Conservation (phyloP, 2,329 filamentous ascomycete species). For the Pseudopyrenochaeta lycopersici region DNA sequence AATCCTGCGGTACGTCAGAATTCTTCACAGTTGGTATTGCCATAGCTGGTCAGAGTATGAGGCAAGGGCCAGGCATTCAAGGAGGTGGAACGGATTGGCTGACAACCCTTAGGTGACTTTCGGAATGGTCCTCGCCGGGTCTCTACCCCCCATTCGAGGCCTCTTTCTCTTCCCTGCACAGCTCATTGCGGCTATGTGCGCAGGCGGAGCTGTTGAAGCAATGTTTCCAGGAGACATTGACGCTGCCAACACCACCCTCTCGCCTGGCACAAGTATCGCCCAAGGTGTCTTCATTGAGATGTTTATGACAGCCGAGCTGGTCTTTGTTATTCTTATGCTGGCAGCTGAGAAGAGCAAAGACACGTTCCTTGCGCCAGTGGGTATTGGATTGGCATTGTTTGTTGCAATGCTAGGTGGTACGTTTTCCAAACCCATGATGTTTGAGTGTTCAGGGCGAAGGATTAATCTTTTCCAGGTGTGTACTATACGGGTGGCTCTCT, state of each 20-base stretch:
- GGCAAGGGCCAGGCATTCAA: no score
- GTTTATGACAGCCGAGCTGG: slow-evolving; percentile 34
- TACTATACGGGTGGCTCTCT: slow-evolving; percentile 55
- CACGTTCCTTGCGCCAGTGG: slow-evolving; percentile 32
- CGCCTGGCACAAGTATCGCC: slow-evolving; percentile 22
- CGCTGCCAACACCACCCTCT: slow-evolving; percentile 24
- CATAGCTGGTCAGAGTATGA: neutral
- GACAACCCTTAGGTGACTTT: slow-evolving; percentile 25
- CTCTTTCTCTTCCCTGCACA: slow-evolving; percentile 31
- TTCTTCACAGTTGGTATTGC: no score
- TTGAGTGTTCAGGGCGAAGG: neutral
- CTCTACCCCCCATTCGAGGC: slow-evolving; percentile 23
- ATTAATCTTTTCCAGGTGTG: slow-evolving; percentile 26
- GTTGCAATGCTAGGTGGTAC: slow-evolving; percentile 38
- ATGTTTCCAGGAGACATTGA: slow-evolving; percentile 38
- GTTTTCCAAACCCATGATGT: neutral
- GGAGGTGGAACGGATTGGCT: neutral
- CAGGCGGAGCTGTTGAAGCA: slow-evolving; percentile 28
- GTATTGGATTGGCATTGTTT: slow-evolving; percentile 32
- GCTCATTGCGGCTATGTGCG: slow-evolving; percentile 34
- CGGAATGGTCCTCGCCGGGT: slow-evolving; percentile 31
- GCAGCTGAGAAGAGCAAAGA: slow-evolving; percentile 42
- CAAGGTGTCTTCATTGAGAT: slow-evolving; percentile 30
- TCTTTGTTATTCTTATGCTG: slow-evolving; percentile 38
- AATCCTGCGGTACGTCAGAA: slow-evolving; percentile 26